Evolutionary conservation across 495 filamentous ascomycete species (phyloP), one percentile per base, ranked within the genome.

Genomic region (Daldinia decipiens): DNA sequence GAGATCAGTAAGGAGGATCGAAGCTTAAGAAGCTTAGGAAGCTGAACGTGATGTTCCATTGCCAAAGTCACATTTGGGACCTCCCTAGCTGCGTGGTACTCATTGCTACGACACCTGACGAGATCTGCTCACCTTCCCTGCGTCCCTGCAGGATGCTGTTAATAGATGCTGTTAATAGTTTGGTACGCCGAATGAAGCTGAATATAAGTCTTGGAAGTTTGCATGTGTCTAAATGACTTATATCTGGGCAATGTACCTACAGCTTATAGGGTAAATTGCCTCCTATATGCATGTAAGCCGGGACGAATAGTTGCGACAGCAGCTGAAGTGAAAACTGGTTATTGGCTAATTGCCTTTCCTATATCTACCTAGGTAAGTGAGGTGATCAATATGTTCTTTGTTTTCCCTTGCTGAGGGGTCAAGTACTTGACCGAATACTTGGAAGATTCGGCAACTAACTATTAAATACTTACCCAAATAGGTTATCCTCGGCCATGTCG

Each of bases 11-110:
- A 66, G 65, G 61, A 57, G 56, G 51, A 65, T 65, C 65, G 52
- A 73, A 45, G 43, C 32, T 51, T 29, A 12, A 55, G 57, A 43
- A 67, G 51, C 52, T 51, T 29, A 34, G 64, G 68, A 43, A 64
- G 51, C 52, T 54, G 64, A 65, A 56, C 7, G 0, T 24, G 17
- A 13, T 61, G 57, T 59, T 61, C 65, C 65, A 68, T 65, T 57
- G 58, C 31, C 51, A 55, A 62, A 62, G 70, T 73, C 53, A 43
- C 61, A 73, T 73, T 62, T 56, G 61, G 40, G 65, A 65, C 62
- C 43, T 68, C n/a, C 39, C 55, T 61, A 50, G 40, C 52, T 51
- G 55, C 70, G 61, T 72, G 55, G 70, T 61, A 68, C 21, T 51
- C 65, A 54, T 65, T 47, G 60, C 57, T 55, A 72, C 59, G 50